Base-by-base conservation (phyloP, 495 filamentous ascomycete genomes). In the Podospora tetraspora region DNA sequence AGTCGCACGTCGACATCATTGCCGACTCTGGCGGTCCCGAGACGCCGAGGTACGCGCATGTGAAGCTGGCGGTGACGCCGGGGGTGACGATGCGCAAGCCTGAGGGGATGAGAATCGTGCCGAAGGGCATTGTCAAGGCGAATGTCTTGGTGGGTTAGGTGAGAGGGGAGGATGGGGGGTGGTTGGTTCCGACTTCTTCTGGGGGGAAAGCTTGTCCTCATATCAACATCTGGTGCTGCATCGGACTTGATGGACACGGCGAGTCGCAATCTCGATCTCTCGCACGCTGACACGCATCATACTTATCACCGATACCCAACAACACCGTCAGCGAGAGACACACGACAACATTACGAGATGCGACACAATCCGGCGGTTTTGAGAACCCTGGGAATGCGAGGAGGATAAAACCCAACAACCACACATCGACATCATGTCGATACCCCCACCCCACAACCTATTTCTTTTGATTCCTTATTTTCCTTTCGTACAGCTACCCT, bases 11-110 rank as follows among this genome's bases (percentile, higher is more conserved):
- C 27, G 27, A 27, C 27, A 27, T 27, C 27, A 27, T 27, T 27
- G 27, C 27, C 4, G 27, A 27, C 5, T 27, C 27, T 6, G 27
- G 27, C 5, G 27, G 27, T 27, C 27, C 27, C 4, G 27, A 27
- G 27, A 27, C 27, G 27, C 27, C 27, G 27, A 0, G 27, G 27
- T 27, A 27, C 4, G 27, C 27, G 27, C 27, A 27, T 6, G 27
- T 27, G 0, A 5, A 6, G 27, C 27, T 27, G 27, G 27, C 2
- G 57, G 70, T 78, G 19, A 80, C 79, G 19, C 79, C 79, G 8
- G 69, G 71, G 22, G 68, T 80, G 19, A 77, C 73, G 2, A 58
- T 77, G 62, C 66, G 78, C 4, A 72, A 73, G 52, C 75, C 77
- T 21, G 60, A 66, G 21, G 70, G 69, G 11, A 70, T 75, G n/a